Base-by-base conservation (phyloP, 768 basidiomycete species). In the Roridomyces roridus region DNA sequence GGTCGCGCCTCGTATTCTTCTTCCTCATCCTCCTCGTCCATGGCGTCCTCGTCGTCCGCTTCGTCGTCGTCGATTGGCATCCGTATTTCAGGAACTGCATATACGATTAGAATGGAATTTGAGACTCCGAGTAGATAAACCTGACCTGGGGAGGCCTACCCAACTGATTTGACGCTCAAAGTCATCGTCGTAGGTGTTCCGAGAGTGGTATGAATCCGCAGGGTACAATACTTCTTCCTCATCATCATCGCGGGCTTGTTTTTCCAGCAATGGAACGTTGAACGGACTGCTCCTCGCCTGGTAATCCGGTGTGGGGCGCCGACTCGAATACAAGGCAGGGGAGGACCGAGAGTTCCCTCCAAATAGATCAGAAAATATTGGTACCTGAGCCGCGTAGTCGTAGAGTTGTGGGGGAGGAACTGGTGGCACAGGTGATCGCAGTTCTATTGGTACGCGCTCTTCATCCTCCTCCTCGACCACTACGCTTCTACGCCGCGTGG, bases 401-500 rank as follows among this genome's bases (percentile, higher is more conserved):
- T 64, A 59, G 68, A 85, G 31, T 49, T 76, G 73, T 28, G 77
- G 76, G 49, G 79, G 82, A 1, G 82, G 78, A 29, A 66, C 64
- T 20, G 81, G 80, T 18, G 78, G 72, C 24, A 70, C 72, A 50
- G 70, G 74, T 59, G 77, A 77, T 48, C 71, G 72, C 31, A 74
- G 76, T 57, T 75, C 74, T 29, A 72, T 72, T 24, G 77, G 74
- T 29, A 77, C 77, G 40, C 82, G 79, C 12, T 77, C 73, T 51
- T 88, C 87, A 35, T 91, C 88, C 39, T 88, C 86, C 51, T 88
- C 85, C 67, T 88, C 89, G 36, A 91, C 79, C 1, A 90, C 74
- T 23, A 88, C 80, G 67, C 88, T 87, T 63, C 89, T 72, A 61
- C 86, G 74, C 62, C 85, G 71, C 51, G 73, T 55, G 59, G 73